phyloP scores from a whole-genome alignment of 108 stramenopile species.

The Schizochytrium sp. region DNA sequence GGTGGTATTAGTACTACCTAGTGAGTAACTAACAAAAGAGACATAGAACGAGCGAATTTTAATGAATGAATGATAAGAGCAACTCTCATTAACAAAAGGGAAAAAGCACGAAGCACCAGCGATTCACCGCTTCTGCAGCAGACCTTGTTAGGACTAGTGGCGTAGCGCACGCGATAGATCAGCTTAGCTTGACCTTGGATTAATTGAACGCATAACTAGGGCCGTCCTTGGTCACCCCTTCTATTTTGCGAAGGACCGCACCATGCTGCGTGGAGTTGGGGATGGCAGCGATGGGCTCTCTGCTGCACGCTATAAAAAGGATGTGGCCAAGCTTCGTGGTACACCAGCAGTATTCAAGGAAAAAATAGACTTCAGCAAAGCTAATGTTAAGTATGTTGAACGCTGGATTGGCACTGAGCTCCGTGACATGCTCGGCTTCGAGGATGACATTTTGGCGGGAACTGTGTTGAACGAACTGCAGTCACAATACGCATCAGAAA shows the following conservation, averaged over 20 bases:
- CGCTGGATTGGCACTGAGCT: neutral
- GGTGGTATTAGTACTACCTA: no score
- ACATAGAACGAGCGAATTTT: no score
- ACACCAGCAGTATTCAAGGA: constrained; percentile 15
- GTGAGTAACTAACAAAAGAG: no score
- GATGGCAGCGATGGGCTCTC: neutral
- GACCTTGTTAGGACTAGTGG: no score
- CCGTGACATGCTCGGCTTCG: constrained; percentile 36
- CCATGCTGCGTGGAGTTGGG: constrained; percentile 7
- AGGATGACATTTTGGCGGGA: constrained; percentile 19
- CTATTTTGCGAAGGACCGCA: neutral
- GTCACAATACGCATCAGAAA: neutral
- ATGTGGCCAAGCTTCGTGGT: neutral
- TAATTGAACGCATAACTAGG: no score
- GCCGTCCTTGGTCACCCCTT: no score
- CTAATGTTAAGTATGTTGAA: neutral
- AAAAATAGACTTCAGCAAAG: constrained; percentile 1
- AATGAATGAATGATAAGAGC: no score
- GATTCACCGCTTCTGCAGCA: no score
- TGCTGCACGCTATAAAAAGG: neutral
- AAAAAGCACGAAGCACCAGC: no score
- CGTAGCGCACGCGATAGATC: no score
- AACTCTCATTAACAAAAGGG: no score
- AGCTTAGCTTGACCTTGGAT: no score
- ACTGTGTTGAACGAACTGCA: constrained; percentile 9